Evolutionary conservation across 208 protist species (phyloP), one percentile per base, ranked within the genome.

Genomic region (Trypanosoma cruzi): DNA sequence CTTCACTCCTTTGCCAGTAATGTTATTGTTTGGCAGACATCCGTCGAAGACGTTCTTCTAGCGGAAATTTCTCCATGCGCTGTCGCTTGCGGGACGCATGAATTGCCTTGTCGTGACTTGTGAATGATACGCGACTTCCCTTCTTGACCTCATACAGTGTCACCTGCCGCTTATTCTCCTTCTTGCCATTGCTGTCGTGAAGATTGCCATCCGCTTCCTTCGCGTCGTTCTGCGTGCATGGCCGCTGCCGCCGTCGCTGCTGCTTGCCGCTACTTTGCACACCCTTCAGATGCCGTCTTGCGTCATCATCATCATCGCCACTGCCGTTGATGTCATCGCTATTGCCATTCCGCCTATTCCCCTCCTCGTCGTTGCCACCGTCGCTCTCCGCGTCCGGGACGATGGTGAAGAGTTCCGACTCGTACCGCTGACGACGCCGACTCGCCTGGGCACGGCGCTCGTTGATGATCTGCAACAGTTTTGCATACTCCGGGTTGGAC

Each of bases 401-500:
- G 37, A 95, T 77, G 34, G 81, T 76, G 71, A 93, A 95, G 54
- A 93, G 72, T 16, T 90, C 84, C 26, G 75, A 76, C 67, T 95
- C 90, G 62, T 95, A 95, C 31, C 79, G 73, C 60, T 77, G 67
- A 11, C 87, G 85, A 20, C 90, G 90, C 36, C 64, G 80, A 24
- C 68, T 81, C 13, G 90, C 90, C 62, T 84, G 81, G 44, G 73
- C 79, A 50, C 84, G 84, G n/a, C 90, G 84, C 64, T 94, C 81
- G 20, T 93, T 74, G 57, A 96, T 90, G 4, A 85, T 86, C 65
- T 85, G 78, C 26, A 95, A 74, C 44, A 95, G 73, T 68, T 93
- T 94, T 31, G 80, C 80, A 70, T 90, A 95, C 74, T 95, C 89
- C 11, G 89, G 88, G 66, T 93, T 95, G 24, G 68, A 67, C 7